Base-by-base conservation (phyloP, 352 stramenopile genomes). In the Globisporangium megalacanthum region DNA sequence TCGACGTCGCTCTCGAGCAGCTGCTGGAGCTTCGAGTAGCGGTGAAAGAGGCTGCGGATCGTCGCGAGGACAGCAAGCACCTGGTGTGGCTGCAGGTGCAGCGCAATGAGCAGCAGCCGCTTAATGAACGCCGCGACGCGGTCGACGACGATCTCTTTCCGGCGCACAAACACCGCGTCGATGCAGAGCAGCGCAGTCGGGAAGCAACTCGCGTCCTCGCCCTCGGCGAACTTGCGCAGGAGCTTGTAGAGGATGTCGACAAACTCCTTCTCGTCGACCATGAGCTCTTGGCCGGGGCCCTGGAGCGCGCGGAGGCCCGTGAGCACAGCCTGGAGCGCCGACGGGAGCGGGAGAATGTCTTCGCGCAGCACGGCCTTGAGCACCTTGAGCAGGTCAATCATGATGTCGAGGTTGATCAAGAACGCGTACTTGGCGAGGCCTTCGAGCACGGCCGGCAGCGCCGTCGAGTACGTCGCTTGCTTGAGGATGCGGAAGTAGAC, bases 401-500 rank as follows among this genome's bases (percentile, higher is more conserved):
- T 96, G 39, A 97, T 98, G 70, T 99, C 95, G n/a, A 99, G 77
- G 66, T 99, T 98, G 59, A 99, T 98, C 10, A 99, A 60, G 78
- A 98, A 97, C 15, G 92, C 94, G 78, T 97, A 98, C 64, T 98
- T 98, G 44, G 89, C 83, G 45, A 99, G 77, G 2, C 96, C 96
- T 59, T 92, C 82, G 19, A 99, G 79, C 52, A 97, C 92, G 1
- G 88, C 86, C 1, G 94, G 93, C 54, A 99, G 62, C 17, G 97
- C 74, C n/a, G 83, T 75, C 37, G 88, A 94, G 62, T 89, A 86
- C 22, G 88, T 90, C 17, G 83, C 76, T 57, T 92, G 83, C 67
- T 98, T 99, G 33, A 99, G 74, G 55, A 99, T 96, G 20, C 94
- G 90, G 72, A 99, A 98, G 75, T 98, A 99, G 37, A 97, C 96